These are phyloP conservation scores for Botrytis pseudocinerea DNA, from an alignment of 2,329 filamentous ascomycete species.

Conservation along the genomic window DNA sequence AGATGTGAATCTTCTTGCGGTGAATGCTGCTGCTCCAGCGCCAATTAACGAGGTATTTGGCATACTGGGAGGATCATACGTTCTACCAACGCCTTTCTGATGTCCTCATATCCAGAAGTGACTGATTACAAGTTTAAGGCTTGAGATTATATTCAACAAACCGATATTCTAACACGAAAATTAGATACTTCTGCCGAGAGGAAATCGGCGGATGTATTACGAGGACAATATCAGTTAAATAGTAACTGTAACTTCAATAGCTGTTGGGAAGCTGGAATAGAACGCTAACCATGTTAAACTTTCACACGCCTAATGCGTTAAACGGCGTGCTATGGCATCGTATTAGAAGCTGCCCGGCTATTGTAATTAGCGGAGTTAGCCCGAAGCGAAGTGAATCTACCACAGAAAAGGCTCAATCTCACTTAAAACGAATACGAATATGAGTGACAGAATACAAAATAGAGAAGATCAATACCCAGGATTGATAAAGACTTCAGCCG, in stretches of 20 bases:
- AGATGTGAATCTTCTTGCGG: too few species aligned
- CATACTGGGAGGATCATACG: too few species aligned
- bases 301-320: not conserved
- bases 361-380: not conserved
- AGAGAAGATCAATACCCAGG: not conserved
- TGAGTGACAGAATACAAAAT: not conserved
- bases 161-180: not conserved
- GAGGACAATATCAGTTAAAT: not conserved
- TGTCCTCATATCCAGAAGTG: conserved; percentile 5
- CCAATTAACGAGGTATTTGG: too few species aligned
- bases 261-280: not conserved
- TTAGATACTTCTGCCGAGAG: not conserved
- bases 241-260: not conserved
- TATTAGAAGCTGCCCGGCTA: not conserved
- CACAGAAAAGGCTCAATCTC: not conserved
- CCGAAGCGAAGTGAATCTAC: not conserved
- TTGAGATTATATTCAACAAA: not conserved
- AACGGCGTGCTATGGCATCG: not conserved
- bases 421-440: not conserved
- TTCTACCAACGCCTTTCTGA: too few species aligned
- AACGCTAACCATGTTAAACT: not conserved
- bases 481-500: not conserved
- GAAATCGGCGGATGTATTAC: not conserved
- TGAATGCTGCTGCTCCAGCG: too few species aligned
- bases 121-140: conserved; percentile 2